Evolutionary conservation across 176 grass and related monocot species (phyloP), one percentile per base, ranked within the genome.

Genomic region (Oryza rufipogon): DNA sequence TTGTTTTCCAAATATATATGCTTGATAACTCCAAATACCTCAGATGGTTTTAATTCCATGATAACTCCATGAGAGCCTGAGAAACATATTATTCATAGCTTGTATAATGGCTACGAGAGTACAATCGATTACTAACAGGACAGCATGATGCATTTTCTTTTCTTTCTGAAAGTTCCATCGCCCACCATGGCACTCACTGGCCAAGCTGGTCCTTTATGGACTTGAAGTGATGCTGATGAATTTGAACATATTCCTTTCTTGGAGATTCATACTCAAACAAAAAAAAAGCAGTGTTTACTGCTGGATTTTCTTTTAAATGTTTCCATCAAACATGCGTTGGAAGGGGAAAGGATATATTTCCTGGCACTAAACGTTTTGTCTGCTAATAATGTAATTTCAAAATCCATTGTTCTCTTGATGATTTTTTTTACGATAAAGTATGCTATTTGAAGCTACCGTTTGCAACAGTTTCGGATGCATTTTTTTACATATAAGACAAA

Each of bases 281-380:
- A 25, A 65, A 72, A 25, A 86, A 34, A 63, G 19, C 11, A 71
- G 9, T 54, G 2, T 11, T 34, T 82, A 52, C 87, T 68, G 61
- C 20, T 60, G 20, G 25, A 32, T 44, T 20, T 77, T 15, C 60
- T 44, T 64, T 74, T 67, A 76, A 1, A 44, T 20, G 6, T 77
- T 81, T 78, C 32, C 23, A 4, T 44, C 42, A 23, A 42, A 52
- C 65, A 54, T 86, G 20, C 26, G 4, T 66, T 64, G 11, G 26
- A 68, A 2, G 38, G 0, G 9, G 7, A 15, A 64, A 75, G 28
- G 73, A 2, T 12, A 64, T 64, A 1, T 69, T 71, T 38, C 47
- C 81, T 70, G 51, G n/a, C 47, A 75, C 41, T 9, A 76, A 75
- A 20, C n/a, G 45, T 28, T 81, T 73, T 70, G 70, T n/a, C 54